Percentiles rank a stretch among this genome's conserved stretches.
Evolutionary conservation across 129 eudicot species (phyloP).

Genomic region (Lonicera japonica): DNA sequence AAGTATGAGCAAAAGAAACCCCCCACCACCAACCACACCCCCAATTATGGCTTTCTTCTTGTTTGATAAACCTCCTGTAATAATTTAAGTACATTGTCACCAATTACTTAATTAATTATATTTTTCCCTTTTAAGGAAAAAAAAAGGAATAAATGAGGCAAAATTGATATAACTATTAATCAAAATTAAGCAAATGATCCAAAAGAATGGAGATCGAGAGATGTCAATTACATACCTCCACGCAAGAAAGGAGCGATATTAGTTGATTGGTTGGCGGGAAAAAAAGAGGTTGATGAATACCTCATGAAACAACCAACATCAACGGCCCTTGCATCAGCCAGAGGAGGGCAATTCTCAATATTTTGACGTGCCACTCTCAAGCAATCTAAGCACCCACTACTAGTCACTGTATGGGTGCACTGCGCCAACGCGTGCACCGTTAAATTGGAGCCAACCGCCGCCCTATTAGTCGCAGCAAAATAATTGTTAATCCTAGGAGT

Average conservation of each 20-base stretch:
- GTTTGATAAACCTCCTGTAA: constrained; percentile 56
- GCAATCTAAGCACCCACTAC: constrained; percentile 46
- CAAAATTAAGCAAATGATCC: neutral
- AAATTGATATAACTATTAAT: neutral
- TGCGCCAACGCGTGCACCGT: constrained; percentile 55
- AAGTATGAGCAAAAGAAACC: constrained; percentile 36
- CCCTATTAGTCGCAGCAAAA: constrained; percentile 49
- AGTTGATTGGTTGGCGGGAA: constrained; percentile 33
- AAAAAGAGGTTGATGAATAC: constrained; percentile 50
- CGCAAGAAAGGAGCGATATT: constrained; percentile 40
- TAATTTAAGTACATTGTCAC: constrained; percentile 7
- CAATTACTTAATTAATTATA: too few species aligned
- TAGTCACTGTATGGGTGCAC: constrained; percentile 36
- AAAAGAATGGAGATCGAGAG: neutral
- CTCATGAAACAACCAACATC: constrained; percentile 73
- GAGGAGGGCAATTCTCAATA: constrained; percentile 45
- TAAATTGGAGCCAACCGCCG: constrained; percentile 21
- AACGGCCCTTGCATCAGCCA: constrained; percentile 58
- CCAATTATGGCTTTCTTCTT: constrained; percentile 56
- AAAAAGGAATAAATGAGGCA: neutral
- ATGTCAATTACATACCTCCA: constrained; percentile 33
- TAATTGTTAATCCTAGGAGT: constrained; percentile 58
- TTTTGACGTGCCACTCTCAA: constrained; percentile 40
- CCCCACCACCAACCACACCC: constrained; percentile 64
- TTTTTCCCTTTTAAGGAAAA: neutral